Conservation (phyloP, 129 eudicot genomes). For the Helianthus tuberosus region DNA sequence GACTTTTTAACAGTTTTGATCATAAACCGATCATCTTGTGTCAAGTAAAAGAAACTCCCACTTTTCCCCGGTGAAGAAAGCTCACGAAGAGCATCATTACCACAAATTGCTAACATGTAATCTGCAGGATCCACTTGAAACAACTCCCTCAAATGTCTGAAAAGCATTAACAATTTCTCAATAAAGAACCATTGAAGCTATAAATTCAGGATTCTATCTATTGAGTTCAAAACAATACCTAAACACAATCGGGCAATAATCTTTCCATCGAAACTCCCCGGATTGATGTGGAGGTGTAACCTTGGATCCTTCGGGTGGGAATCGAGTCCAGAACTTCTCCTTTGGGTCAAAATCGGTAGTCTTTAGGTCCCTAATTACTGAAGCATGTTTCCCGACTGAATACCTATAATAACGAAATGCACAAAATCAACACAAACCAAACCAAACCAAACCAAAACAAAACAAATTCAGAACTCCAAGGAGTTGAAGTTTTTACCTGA, state of each 20-base stretch:
- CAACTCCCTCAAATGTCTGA: slow-evolving; percentile 85
- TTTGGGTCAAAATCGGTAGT: slow-evolving; percentile 85
- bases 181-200: neutral
- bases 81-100: slow-evolving; percentile 4
- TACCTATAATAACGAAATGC: slow-evolving; percentile 41
- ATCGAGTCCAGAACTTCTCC: slow-evolving; percentile 94
- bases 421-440: neutral
- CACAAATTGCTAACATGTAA: slow-evolving; percentile 54
- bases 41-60: neutral
- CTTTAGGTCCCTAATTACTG: slow-evolving; percentile 57
- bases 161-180: slow-evolving; percentile 1
- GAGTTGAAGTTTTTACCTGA: slow-evolving; percentile 47
- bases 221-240: slow-evolving; percentile 48
- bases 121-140: slow-evolving; percentile 98
- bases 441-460: neutral
- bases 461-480: neutral
- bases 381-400: slow-evolving; percentile 88
- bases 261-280: slow-evolving; percentile 90
- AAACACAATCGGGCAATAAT: slow-evolving; percentile 91
- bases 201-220: neutral
- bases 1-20: slow-evolving; percentile 96
- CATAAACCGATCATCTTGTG: slow-evolving; percentile 97
- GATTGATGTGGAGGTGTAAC: slow-evolving; percentile 89
- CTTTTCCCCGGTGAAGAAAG: slow-evolving; percentile 7
- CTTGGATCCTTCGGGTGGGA: slow-evolving; percentile 87